Base-by-base conservation (phyloP, 371 early-diverging fungal genomes). In the Syncephalastrum contaminatum region DNA sequence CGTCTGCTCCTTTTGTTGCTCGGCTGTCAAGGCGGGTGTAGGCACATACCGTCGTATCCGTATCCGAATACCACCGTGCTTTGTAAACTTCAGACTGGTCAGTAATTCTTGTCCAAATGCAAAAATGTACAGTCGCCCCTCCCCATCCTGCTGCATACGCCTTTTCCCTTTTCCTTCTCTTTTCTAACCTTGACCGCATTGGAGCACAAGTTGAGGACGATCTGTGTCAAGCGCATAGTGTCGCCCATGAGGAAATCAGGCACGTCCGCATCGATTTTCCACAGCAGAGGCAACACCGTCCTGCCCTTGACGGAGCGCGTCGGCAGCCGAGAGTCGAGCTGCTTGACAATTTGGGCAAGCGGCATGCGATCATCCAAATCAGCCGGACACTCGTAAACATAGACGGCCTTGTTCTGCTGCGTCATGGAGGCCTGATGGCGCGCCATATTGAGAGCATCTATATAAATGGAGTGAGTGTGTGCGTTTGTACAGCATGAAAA, bases 201-300 rank as follows among this genome's bases (percentile, higher is more conserved):
- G 6, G 84, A 81, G 53, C 82, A 83, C 19, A 83, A 61, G 48
- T 83, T 83, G 48, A 83, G 62, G 36, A 83, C 63, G 22, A 83
- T 80, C 57, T 83, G 84, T 15, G 80, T 76, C 44, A 83, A 43
- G 4, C 84, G 72, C 67, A 81, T 83, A 1, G 80, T 80, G 43
- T 83, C 84, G 16, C 84, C 84, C 43, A 83, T 59, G 7, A 83
- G 64, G 53, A 77, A 69, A 51, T 83, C 82, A 22, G 80, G 82
- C 7, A 83, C 82, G 49, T 83, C 74, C 13, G 62, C 42, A 46
- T 83, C 84, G 36, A 83, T 80, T 39, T 73, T 74, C 84, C 84
- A 83, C 36, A 83, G 69, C 24, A 83, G 57, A 1, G 80, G 82
- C 52, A 83, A 54, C 24, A 78, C 64, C 18, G 75, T 80, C 62